phyloP scores from a whole-genome alignment of 2,329 filamentous ascomycete genomes.

The Fusarium paranaense region DNA sequence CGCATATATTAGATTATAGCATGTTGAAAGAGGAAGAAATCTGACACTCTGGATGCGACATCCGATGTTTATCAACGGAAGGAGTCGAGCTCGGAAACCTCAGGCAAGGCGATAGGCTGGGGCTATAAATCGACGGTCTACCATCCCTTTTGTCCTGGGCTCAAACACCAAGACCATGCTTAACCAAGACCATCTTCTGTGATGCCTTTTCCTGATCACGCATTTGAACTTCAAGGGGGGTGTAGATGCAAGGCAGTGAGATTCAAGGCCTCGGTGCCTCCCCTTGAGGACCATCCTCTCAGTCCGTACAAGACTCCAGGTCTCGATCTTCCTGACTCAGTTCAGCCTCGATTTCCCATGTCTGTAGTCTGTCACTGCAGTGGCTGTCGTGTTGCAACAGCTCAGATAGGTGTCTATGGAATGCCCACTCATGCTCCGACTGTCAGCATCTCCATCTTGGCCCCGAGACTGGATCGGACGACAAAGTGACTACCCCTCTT shows the following conservation, averaged over 20 bases:
- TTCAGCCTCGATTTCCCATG: background rate
- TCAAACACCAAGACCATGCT: background rate
- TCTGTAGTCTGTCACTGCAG: background rate
- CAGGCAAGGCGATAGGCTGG: background rate
- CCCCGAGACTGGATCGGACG: background rate
- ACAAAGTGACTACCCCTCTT: background rate
- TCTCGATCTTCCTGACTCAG: background rate
- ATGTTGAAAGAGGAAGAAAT: background rate
- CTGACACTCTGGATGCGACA: background rate
- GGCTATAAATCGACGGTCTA: background rate
- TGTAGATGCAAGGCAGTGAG: background rate
- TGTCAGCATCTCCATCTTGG: background rate
- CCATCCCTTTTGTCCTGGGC: background rate
- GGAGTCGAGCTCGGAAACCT: background rate
- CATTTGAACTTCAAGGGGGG: background rate
- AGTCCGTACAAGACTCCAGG: slow-evolving; percentile 1
- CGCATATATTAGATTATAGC: background rate
- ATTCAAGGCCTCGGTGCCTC: background rate
- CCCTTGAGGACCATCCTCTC: background rate
- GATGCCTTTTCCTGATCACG: background rate
- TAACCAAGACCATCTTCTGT: background rate
- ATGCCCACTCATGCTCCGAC: background rate
- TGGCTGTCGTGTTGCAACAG: background rate
- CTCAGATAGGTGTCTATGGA: background rate
- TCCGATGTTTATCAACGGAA: background rate